A percentile compares a stretch with the other conserved stretches of the same genome.
Conservation (phyloP, 2,329 filamentous ascomycete genomes). For the Nigrospora osmanthi region DNA sequence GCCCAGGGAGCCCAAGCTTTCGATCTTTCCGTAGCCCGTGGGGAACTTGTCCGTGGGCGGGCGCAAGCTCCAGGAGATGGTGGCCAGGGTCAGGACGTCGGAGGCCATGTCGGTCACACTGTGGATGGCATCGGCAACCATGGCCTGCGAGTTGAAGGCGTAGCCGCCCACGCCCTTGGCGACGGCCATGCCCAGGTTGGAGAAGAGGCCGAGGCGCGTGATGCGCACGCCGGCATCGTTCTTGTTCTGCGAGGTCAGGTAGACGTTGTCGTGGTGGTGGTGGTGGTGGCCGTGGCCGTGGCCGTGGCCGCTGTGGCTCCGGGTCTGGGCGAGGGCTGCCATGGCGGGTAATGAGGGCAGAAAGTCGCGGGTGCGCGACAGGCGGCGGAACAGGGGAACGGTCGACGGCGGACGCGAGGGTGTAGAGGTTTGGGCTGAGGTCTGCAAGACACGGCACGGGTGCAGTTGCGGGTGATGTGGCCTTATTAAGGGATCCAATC, state of each 20-base stretch:
- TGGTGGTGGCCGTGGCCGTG: slow-evolving; percentile 60
- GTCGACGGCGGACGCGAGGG: slow-evolving; percentile 1
- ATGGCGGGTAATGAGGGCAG: slow-evolving; percentile 16
- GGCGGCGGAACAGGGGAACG: slow-evolving; percentile 3
- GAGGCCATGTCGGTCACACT: slow-evolving; percentile 92
- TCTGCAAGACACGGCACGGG: slow-evolving; percentile 4
- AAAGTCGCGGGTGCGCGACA: slow-evolving; percentile 5
- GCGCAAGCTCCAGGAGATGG: slow-evolving; percentile 86
- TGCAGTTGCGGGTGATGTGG: background rate
- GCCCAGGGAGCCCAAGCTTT: slow-evolving; percentile 86
- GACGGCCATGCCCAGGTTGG: slow-evolving; percentile 90
- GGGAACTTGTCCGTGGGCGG: slow-evolving; percentile 80
- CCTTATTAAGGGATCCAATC: too few relatives aligned
- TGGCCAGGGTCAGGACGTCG: slow-evolving; percentile 87
- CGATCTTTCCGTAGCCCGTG: slow-evolving; percentile 92
- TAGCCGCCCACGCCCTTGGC: slow-evolving; percentile 90
- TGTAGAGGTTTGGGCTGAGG: background rate
- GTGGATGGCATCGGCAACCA: slow-evolving; percentile 91
- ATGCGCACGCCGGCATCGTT: slow-evolving; percentile 91
- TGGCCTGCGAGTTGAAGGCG: slow-evolving; percentile 87
- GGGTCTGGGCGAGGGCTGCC: slow-evolving; percentile 33
- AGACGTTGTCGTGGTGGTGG: slow-evolving; percentile 79
- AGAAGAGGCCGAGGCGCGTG: slow-evolving; percentile 78
- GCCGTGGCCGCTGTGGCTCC: slow-evolving; percentile 43
- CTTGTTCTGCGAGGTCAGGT: slow-evolving; percentile 74